phyloP scores from a whole-genome alignment of 169 alveolate genomes.

The Plasmodium yoelii region DNA sequence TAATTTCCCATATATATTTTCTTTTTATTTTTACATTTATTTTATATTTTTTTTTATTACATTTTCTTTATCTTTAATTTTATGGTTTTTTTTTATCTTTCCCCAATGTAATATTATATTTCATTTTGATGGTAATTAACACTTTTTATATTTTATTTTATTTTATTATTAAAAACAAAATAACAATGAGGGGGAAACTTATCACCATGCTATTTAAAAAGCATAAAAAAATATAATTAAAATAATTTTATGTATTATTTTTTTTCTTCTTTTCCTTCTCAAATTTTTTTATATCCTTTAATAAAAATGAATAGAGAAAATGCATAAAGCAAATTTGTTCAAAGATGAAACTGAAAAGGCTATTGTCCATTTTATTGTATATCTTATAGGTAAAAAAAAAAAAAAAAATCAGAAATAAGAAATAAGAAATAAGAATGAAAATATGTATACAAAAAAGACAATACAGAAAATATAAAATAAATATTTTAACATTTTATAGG shows the following conservation, averaged over 20 bases:
- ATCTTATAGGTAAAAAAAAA: constrained; percentile 58
- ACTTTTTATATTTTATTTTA: too few species aligned
- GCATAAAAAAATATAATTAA: too few species aligned
- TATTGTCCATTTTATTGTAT: constrained; percentile 79
- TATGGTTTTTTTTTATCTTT: too few species aligned
- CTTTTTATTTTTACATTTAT: too few species aligned
- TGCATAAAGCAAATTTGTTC: constrained; percentile 64
- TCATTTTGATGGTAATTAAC: too few species aligned
- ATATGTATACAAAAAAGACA: background rate
- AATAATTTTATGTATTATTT: background rate
- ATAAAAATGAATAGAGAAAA: constrained; percentile 56
- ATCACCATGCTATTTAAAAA: too few species aligned
- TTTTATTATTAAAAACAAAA: too few species aligned
- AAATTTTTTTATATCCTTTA: background rate
- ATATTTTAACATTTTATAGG: constrained; percentile 13
- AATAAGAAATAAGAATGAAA: background rate
- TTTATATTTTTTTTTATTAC: too few species aligned
- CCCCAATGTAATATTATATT: too few species aligned
- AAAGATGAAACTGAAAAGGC: constrained; percentile 79
- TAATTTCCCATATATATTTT: too few species aligned
- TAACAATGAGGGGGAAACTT: too few species aligned
- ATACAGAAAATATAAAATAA: background rate
- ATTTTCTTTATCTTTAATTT: too few species aligned
- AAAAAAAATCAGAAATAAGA: background rate
- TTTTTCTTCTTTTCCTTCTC: background rate